Evolutionary conservation across 2,329 filamentous ascomycete genomes (phyloP).

Genomic region (Grosmannia huntii): DNA sequence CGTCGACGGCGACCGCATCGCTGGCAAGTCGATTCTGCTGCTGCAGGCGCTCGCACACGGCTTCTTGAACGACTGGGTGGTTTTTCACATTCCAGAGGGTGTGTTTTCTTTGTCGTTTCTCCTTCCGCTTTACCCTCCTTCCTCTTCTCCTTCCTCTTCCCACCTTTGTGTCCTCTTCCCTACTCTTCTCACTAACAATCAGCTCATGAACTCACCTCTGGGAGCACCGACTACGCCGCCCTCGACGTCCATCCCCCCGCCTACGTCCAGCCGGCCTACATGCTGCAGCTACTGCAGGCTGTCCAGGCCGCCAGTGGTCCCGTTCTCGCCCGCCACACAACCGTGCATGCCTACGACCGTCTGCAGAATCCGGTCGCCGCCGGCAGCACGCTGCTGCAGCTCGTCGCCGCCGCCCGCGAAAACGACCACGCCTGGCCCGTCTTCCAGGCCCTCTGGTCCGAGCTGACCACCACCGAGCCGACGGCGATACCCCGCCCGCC

Average conservation of each 20-base stretch:
- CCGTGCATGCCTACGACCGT: slow-evolving; percentile 27
- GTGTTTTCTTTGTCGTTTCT: slow-evolving; percentile 12
- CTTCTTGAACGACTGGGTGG: slow-evolving; percentile 74
- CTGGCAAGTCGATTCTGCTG: slow-evolving; percentile 79
- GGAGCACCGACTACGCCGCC: slow-evolving; percentile 66
- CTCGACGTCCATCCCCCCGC: slow-evolving; percentile 40
- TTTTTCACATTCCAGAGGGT: slow-evolving; percentile 86
- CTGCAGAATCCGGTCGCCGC: slow-evolving; percentile 49
- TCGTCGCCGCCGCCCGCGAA: slow-evolving; percentile 61
- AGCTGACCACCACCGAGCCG: slow-evolving; percentile 43
- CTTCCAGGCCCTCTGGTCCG: slow-evolving; percentile 69
- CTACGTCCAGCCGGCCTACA: slow-evolving; percentile 72
- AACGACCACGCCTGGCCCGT: slow-evolving; percentile 67
- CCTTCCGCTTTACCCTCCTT: background rate
- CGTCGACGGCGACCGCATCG: slow-evolving; percentile 57
- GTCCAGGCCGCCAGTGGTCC: slow-evolving; percentile 59
- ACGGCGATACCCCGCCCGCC: slow-evolving; percentile 30
- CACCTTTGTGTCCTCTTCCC: background rate
- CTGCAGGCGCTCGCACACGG: slow-evolving; percentile 75
- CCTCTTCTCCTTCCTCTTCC: background rate
- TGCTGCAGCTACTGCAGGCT: slow-evolving; percentile 58
- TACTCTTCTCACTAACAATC: background rate
- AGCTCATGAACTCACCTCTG: slow-evolving; percentile 74
- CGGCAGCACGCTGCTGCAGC: slow-evolving; percentile 50
- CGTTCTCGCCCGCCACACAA: slow-evolving; percentile 42